A percentile compares a stretch with the other conserved stretches of the same genome.
These are phyloP conservation scores for Kurtzmaniella natalensis DNA, from an alignment of 1,139 yeast species.

Conservation along the genomic window DNA sequence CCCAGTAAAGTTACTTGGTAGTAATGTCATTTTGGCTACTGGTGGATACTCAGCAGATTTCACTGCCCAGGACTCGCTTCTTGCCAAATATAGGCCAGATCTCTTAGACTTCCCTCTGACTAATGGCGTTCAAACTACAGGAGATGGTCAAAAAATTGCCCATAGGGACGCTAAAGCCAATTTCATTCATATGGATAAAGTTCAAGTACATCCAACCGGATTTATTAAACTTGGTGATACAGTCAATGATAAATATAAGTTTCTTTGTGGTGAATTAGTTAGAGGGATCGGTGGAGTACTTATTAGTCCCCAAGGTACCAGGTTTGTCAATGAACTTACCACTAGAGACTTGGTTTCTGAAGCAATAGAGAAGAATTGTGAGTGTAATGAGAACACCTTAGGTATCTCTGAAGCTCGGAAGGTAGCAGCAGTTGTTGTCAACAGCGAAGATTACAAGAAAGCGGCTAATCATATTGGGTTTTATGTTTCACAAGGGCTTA, in stretches of 20 bases:
- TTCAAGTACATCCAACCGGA: constrained; percentile 40
- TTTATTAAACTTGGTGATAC: constrained; percentile 21
- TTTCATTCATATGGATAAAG: constrained; percentile 32
- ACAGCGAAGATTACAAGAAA: constrained; percentile 21
- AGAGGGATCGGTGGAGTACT: constrained; percentile 38
- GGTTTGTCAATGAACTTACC: constrained; percentile 33
- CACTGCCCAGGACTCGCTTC: constrained; percentile 14
- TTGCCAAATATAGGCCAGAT: constrained; percentile 31
- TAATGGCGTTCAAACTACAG: constrained; percentile 31
- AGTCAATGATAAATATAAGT: constrained; percentile 20
- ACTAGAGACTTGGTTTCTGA: constrained; percentile 32
- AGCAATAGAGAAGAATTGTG: constrained; percentile 21
- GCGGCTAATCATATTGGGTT: constrained; percentile 29
- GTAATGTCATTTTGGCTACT: constrained; percentile 30
- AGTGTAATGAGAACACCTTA: constrained; percentile 10
- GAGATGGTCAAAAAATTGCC: constrained; percentile 37
- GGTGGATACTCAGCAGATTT: constrained; percentile 38
- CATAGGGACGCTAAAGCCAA: constrained; percentile 26
- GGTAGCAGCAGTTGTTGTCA: constrained; percentile 24
- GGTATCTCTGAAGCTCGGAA: constrained; percentile 12
- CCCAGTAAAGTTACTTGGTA: constrained; percentile 10
- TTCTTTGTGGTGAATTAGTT: constrained; percentile 34
- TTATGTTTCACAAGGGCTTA: constrained; percentile 23
- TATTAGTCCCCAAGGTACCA: constrained; percentile 24
- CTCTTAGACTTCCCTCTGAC: constrained; percentile 29